Evolutionary conservation across 768 basidiomycete genomes (phyloP).

Genomic region (Tubosaeta sp.): DNA sequence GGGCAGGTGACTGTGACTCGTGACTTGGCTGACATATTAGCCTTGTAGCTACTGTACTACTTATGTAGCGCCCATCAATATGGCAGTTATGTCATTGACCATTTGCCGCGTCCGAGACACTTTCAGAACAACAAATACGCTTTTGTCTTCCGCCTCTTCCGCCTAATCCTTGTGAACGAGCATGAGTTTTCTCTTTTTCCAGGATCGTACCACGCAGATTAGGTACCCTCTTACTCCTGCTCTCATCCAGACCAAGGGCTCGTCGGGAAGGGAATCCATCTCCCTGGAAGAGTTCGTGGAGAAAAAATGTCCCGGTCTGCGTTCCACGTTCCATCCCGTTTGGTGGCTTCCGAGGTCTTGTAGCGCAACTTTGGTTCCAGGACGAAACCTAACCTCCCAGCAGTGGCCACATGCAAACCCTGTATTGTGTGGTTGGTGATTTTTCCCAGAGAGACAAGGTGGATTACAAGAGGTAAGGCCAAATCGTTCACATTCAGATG

Average conservation of each 20-base stretch:
- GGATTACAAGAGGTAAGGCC: slow-evolving; percentile 28
- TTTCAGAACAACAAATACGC: not conserved
- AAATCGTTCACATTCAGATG: not conserved
- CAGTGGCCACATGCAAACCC: slow-evolving; percentile 32
- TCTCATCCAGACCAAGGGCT: slow-evolving; percentile 14
- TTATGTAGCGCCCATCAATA: not conserved
- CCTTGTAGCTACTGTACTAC: too few relatives aligned
- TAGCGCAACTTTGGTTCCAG: not conserved
- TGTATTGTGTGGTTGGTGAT: slow-evolving; percentile 29
- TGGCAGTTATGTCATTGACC: slow-evolving; percentile 3
- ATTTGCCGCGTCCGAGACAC: slow-evolving; percentile 8
- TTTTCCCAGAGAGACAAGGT: slow-evolving; percentile 30
- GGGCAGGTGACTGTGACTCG: slow-evolving; percentile 20
- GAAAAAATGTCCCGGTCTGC: slow-evolving; percentile 27
- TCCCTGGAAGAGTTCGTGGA: slow-evolving; percentile 31
- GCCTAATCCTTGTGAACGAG: not conserved
- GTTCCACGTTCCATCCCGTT: slow-evolving; percentile 25
- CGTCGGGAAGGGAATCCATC: slow-evolving; percentile 7
- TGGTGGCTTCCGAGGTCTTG: slow-evolving; percentile 34
- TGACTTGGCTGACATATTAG: slow-evolving; percentile 4
- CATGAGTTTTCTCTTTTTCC: slow-evolving; percentile 22
- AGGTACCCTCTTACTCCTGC: slow-evolving; percentile 20
- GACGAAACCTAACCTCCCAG: slow-evolving; percentile 12
- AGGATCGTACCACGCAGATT: slow-evolving; percentile 14
- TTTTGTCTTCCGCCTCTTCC: not conserved